Conservation (phyloP, 495 filamentous ascomycete genomes). For the Xylaria bambusicola region DNA sequence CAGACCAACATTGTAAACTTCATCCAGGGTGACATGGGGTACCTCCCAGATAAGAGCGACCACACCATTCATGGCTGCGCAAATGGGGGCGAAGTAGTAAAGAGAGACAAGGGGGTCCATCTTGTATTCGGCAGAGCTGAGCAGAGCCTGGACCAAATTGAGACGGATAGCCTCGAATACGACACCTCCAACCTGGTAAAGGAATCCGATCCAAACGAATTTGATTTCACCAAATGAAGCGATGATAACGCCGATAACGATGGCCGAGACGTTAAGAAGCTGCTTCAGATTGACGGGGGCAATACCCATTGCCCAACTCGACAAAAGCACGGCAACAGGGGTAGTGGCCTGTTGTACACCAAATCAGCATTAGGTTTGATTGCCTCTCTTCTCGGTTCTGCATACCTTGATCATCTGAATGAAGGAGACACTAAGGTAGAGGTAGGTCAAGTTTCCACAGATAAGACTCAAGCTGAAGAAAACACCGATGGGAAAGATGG, state of each 20-base stretch:
- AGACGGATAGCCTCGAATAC: conserved; percentile 88
- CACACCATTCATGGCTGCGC: conserved; percentile 82
- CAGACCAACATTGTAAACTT: conserved; percentile 75
- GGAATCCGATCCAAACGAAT: conserved; percentile 83
- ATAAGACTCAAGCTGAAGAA: conserved; percentile 95
- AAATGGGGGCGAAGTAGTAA: conserved; percentile 95
- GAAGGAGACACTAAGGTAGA: conserved; percentile 90
- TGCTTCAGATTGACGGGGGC: conserved; percentile 75
- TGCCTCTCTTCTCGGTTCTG: neutral
- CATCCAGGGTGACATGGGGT: conserved; percentile 66
- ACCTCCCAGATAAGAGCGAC: conserved; percentile 80
- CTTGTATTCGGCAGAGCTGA: conserved; percentile 90
- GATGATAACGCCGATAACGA: conserved; percentile 87
- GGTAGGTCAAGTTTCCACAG: conserved; percentile 88
- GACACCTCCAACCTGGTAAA: conserved; percentile 83
- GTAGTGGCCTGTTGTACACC: conserved; percentile 69
- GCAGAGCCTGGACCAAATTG: conserved; percentile 86
- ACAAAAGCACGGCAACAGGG: conserved; percentile 83
- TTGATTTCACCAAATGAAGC: conserved; percentile 91
- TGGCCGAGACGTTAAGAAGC: conserved; percentile 81
- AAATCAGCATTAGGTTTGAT: conserved; percentile 25
- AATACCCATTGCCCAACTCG: conserved; percentile 80
- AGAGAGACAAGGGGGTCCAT: conserved; percentile 96
- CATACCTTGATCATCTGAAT: conserved; percentile 92
- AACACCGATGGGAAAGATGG: conserved; percentile 88